Percentiles rank a stretch among this genome's conserved stretches.
phyloP scores from a whole-genome alignment of 306 rosid genomes.

The Dalbergia cultrata region DNA sequence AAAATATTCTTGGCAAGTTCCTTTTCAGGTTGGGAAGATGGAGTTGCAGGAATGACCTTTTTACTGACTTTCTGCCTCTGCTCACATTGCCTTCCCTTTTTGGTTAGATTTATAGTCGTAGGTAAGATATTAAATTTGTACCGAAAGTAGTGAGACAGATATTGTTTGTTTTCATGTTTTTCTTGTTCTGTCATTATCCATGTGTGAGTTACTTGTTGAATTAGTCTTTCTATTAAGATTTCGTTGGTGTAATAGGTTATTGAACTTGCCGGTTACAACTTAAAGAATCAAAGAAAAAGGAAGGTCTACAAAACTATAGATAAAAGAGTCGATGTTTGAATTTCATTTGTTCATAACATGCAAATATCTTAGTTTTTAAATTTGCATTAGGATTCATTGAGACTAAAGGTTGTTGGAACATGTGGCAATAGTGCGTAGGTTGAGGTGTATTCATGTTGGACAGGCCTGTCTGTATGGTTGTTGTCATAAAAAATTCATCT shows the following conservation, averaged over 20 bases:
- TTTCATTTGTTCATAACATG: neutral
- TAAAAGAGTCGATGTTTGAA: neutral
- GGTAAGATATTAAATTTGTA: conserved; percentile 34
- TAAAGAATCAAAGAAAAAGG: neutral
- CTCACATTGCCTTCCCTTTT: conserved; percentile 39
- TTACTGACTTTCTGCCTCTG: conserved; percentile 49
- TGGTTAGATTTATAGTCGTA: conserved; percentile 31
- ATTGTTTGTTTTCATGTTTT: conserved; percentile 16
- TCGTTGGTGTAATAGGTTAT: conserved; percentile 24
- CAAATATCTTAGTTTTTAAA: neutral
- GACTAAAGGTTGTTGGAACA: neutral
- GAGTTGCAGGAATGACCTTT: conserved; percentile 51
- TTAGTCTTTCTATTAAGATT: conserved; percentile 9
- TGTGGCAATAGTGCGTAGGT: too few relatives aligned
- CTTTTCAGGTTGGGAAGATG: conserved; percentile 49
- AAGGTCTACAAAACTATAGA: neutral
- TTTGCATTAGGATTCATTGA: neutral
- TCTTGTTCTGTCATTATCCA: conserved; percentile 37
- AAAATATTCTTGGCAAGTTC: conserved; percentile 32
- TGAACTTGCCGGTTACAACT: neutral
- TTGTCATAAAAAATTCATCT: too few relatives aligned
- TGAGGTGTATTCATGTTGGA: too few relatives aligned
- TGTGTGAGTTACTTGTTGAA: conserved; percentile 32
- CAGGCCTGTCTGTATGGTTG: too few relatives aligned
- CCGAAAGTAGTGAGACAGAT: conserved; percentile 30